phyloP scores from a whole-genome alignment of 2,329 filamentous ascomycete genomes.

The Aureobasidium sp. region DNA sequence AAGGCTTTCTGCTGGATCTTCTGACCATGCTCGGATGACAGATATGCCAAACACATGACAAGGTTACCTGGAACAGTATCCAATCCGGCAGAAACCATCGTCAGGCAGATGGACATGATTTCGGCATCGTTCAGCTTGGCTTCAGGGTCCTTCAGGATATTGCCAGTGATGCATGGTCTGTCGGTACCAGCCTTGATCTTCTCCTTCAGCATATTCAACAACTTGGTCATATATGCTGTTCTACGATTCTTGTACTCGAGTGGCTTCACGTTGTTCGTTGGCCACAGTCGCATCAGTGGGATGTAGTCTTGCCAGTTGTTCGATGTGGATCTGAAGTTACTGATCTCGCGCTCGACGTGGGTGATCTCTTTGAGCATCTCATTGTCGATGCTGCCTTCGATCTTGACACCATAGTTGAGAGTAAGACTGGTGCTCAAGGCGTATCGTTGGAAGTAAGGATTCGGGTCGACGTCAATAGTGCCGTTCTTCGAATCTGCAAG shows the following conservation, averaged over 20 bases:
- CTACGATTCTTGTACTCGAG: conserved; percentile 58
- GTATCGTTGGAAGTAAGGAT: conserved; percentile 64
- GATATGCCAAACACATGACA: conserved; percentile 69
- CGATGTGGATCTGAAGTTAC: conserved; percentile 67
- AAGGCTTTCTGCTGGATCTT: conserved; percentile 62
- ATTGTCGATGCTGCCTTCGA: conserved; percentile 60
- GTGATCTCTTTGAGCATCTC: conserved; percentile 64
- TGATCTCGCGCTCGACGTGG: conserved; percentile 65
- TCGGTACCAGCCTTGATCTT: conserved; percentile 54
- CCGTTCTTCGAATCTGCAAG: conserved; percentile 56
- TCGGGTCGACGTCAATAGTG: conserved; percentile 57
- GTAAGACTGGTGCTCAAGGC: conserved; percentile 70
- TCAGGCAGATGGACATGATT: conserved; percentile 71
- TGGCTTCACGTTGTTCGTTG: conserved; percentile 53
- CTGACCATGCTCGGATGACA: conserved; percentile 59
- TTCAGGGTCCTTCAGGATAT: conserved; percentile 61
- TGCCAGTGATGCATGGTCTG: conserved; percentile 59
- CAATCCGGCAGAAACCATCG: conserved; percentile 72
- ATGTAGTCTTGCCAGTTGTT: conserved; percentile 79
- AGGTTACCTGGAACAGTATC: conserved; percentile 75
- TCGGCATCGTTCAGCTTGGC: conserved; percentile 63
- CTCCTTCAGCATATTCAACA: conserved; percentile 53
- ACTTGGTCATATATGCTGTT: conserved; percentile 54
- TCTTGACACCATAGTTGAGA: conserved; percentile 70
- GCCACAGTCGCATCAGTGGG: conserved; percentile 59